Base-by-base conservation (phyloP, 495 filamentous ascomycete species). In the Daldinia caldariorum region DNA sequence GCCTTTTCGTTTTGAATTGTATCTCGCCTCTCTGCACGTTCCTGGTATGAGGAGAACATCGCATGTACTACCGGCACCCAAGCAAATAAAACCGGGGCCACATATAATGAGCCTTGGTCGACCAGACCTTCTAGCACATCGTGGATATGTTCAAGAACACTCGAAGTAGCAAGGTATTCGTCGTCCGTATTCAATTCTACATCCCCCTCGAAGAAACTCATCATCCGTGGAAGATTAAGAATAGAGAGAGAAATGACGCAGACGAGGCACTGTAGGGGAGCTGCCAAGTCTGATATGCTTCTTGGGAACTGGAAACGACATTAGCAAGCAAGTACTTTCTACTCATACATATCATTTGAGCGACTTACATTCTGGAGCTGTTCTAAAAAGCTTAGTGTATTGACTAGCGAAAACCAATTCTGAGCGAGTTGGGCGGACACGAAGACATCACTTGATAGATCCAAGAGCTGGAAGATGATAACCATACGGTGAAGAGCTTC, bases 1-100 rank as follows among this genome's bases (percentile, higher is more conserved):
- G 89, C 89, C 58, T 81, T 86, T 63, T 88, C 82, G 34, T 88
- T 88, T 67, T 89, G 88, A 45, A 87, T 80, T n/a, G 86, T 58
- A 67, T 91, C 90, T 59, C 86, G 81, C 34, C 79, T 81, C 53
- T 91, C 86, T 50, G 83, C 86, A 39, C 88, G 81, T 49, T 80
- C 80, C 34, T 86, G 79, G 53, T 88, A 90, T 3, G 84, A 80
- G 35, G 89, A 79, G 72, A 84, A 83, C 82, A 93, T 86, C 6
- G 84, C 84, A 67, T 92, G 83, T n/a, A 92, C 78, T 18, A 97
- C 84, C 54, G 93, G 77, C 9, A 88, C 86, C 93, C 93, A 97
- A 8, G 91, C 86, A 59, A 93, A 90, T 26, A 89, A 82, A 26
- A 89, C 87, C 10, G 91, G 91, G 56, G 84, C 88, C 2, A 89